Base-by-base conservation (phyloP, 2,329 filamentous ascomycete genomes). In the Penicillium sp. region DNA sequence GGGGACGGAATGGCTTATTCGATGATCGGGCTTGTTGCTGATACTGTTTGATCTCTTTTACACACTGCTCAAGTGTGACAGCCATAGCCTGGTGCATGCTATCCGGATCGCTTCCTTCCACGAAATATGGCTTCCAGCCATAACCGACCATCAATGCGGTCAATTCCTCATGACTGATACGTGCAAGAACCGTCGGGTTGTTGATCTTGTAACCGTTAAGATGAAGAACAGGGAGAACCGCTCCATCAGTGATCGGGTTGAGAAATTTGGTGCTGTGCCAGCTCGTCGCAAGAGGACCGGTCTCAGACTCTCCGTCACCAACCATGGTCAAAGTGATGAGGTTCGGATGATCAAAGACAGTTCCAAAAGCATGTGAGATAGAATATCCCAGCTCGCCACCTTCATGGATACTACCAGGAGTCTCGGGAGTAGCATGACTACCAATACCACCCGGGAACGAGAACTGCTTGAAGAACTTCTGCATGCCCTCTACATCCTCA, bases 121-220 rank as follows among this genome's bases (percentile, higher is more conserved):
- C 90, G 66, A 92, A 91, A 74, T 91, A 92, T 9, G 90, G 89
- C 49, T 86, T 84, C 86, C 88, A 93, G 63, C 90, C 90, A 67
- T 92, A 92, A 29, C 90, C 90, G 43, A 84, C 62, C 73, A 93
- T 89, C 19, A 93, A 79, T 25, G 81, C 78, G 64, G 86, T 82
- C 6, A 93, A 80, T 75, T 93, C 90, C 60, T 89, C 84, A 71
- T 92, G 88, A 44, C 85, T 84, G 68, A 93, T 88, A 63, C 90
- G 85, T 14, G 89, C 86, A 16, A 92, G 82, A 0, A 93, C 70
- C 5, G 87, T 92, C 9, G 88, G 88, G 73, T 91, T 91, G 79
- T 91, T 90, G 79, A 92, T 92, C 80, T 93, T 93, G 82, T 92
- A 93, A 47, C 90, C 90, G 66, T 93, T 93, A 33, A 93, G 80